Evolutionary conservation across 371 early-diverging fungal species (phyloP), one percentile per base, ranked within the genome.

Genomic region (Apophysomyces trapeziformis): DNA sequence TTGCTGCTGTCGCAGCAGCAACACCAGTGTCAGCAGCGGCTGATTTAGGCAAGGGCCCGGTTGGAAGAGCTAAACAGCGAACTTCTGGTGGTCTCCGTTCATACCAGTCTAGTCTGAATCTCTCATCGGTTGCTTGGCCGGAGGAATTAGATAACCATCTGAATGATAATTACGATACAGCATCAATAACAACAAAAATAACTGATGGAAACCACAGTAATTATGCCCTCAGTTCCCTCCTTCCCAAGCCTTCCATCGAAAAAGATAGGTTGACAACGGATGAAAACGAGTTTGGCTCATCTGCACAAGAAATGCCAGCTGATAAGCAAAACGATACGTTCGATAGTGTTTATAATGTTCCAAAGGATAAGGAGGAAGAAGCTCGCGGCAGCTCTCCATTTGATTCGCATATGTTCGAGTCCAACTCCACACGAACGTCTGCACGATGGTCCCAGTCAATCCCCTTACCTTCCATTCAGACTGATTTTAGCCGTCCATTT

Each of bases 401-500:
- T 4, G 21, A 50, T 50, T n/a, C n/a, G 2, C n/a, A 50, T 50
- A 21, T 50, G 18, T 50, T 50, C 11, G 54, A 50, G 9, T 21
- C 54, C n/a, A 50, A 50, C 18, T 58, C 58, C 13, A 35, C 58
- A 32, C 58, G 54, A 8, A 50, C 54, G 16, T 70, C 70, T 45
- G 65, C 66, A 62, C 66, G 70, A 37, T 66, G 66, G 70, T 70
- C 70, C 16, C 66, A 70, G 18, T 56, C 66, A 7, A 63, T 66
- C 7, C 38, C 68, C 18, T 32, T 67, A 35, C 65, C 69, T n/a
- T 44, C 70, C 8, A 61, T 70, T 46, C 46, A 70, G 38, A 70
- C 70, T 21, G 60, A 62, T 18, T 65, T 65, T 41, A 21, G 8
- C 21, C 54, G 54, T 9, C 43, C 57, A 11, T 70, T 70, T 54